Base-by-base conservation (phyloP, 805 yeast genomes). In the Ascoidea tarda region DNA sequence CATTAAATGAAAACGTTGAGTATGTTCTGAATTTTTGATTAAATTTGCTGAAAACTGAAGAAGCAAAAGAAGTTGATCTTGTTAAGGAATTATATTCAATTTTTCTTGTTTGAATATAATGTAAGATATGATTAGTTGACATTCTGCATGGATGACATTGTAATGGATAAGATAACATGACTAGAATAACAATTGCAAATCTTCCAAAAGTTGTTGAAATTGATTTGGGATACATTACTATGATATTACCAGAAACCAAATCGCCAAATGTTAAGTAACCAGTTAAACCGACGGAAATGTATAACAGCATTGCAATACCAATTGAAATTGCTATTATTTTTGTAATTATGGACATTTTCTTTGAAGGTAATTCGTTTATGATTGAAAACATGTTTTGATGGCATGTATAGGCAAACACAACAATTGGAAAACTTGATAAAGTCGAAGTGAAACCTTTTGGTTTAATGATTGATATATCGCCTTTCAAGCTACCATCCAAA, bases 331-430 rank as follows among this genome's bases (percentile, higher is more conserved):
- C 55, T 28, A 82, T 76, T 46, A 87, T 72, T 16, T 60, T 66
- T 53, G 71, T 67, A 55, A 81, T 69, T 42, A 68, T 70, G 5
- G 62, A 54, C n/a, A 76, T 67, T 0, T 84, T 69, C 55, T 74
- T 75, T 58, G 79, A 79, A 4, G 44, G 14, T 33, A 90, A 75
- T 68, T 91, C 98, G 61, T 90, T 91, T 52, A 89, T 77, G 52
- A 90, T 78, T 1, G 96, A 80, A 61, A 87, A 88, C 88, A 87
- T 87, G 68, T 91, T 91, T 66, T 91, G 97, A 63, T 91, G 97
- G 61, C 97, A 93, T 0, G 98, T 91, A 67, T 81, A 91, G 0
- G 96, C 96, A 71, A 91, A 90, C 12, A 91, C 91, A 59, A 89
- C 82, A 57, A 90, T 85, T n/a, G 97, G 95, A 63, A 90, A 79